A percentile compares a stretch with the other conserved stretches of the same genome.
phyloP scores from a whole-genome alignment of 352 stramenopile genomes.

The Globisporangium megalacanthum region DNA sequence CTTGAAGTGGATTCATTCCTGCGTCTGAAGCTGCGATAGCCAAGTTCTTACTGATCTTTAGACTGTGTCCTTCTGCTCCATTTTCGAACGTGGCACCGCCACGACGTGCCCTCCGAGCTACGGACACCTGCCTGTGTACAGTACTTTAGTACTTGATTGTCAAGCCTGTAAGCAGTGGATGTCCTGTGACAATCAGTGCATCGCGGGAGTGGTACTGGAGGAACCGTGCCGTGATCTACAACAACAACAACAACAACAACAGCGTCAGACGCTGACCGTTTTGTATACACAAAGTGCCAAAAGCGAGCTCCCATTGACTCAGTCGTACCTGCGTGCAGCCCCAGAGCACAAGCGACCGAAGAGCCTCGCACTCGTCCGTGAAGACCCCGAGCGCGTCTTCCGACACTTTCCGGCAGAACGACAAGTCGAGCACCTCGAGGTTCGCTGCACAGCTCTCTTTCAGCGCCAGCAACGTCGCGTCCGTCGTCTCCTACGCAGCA shows the following conservation, averaged over 20 bases:
- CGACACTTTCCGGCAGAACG: constrained; percentile 65
- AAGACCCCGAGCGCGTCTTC: constrained; percentile 68
- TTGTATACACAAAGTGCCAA: no score
- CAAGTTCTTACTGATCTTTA: no score
- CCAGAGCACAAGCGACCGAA: constrained; percentile 55
- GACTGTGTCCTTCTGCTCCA: no score
- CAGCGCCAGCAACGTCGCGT: constrained; percentile 40
- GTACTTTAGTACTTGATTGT: constrained; percentile 54
- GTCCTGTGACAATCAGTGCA: constrained; percentile 53
- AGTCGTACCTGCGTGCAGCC: constrained; percentile 65
- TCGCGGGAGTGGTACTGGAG: constrained; percentile 62
- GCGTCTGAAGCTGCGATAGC: no score
- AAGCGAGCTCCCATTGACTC: not conserved
- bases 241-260: not conserved
- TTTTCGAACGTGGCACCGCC: no score
- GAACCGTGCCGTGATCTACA: constrained; percentile 64
- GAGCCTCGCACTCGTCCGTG: constrained; percentile 34
- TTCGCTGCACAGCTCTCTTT: constrained; percentile 41
- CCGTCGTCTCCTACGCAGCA: constrained; percentile 41
- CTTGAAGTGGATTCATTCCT: no score
- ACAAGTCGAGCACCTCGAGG: constrained; percentile 58
- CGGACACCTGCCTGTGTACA: no score
- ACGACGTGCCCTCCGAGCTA: no score
- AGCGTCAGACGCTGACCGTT: not conserved
- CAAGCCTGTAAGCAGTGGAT: constrained; percentile 71